phyloP scores from a whole-genome alignment of 1,284 basidiomycete genomes.

The Meira miltonrushii region DNA sequence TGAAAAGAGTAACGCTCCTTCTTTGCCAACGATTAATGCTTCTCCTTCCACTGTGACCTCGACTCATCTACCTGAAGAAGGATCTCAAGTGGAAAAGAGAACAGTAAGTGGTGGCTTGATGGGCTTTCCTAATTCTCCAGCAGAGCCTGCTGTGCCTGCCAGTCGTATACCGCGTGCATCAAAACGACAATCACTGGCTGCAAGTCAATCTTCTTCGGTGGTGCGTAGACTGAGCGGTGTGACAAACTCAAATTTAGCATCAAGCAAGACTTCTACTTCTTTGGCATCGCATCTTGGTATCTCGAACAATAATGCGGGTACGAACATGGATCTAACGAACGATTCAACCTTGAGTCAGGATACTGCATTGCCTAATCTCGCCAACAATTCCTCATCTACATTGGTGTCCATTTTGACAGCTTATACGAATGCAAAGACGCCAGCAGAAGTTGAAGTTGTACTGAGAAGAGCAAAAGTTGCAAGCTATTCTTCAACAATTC shows the following conservation, averaged over 20 bases:
- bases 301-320: constrained; percentile 17
- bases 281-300: constrained; percentile 44
- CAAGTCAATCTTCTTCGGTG: neutral
- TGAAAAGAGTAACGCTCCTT: neutral
- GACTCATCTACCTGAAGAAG: neutral
- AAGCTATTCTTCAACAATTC: constrained; percentile 31
- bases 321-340: constrained; percentile 16
- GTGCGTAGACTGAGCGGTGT: constrained; percentile 9
- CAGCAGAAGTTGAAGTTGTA: constrained; percentile 39
- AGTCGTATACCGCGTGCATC: constrained; percentile 35
- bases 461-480: constrained; percentile 37
- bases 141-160: constrained; percentile 10
- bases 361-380: neutral
- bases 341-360: constrained; percentile 2
- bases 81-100: neutral
- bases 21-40: constrained; percentile 6
- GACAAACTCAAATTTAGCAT: constrained; percentile 11
- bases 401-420: constrained; percentile 40
- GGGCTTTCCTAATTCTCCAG: neutral
- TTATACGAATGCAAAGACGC: constrained; percentile 45
- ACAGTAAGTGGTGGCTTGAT: too few species aligned
- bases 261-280: constrained; percentile 36
- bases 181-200: constrained; percentile 1
- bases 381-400: constrained; percentile 17
- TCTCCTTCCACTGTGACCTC: constrained; percentile 4